phyloP scores from a whole-genome alignment of 192 early-diverging fungal species.

The Linnemannia hyalina region DNA sequence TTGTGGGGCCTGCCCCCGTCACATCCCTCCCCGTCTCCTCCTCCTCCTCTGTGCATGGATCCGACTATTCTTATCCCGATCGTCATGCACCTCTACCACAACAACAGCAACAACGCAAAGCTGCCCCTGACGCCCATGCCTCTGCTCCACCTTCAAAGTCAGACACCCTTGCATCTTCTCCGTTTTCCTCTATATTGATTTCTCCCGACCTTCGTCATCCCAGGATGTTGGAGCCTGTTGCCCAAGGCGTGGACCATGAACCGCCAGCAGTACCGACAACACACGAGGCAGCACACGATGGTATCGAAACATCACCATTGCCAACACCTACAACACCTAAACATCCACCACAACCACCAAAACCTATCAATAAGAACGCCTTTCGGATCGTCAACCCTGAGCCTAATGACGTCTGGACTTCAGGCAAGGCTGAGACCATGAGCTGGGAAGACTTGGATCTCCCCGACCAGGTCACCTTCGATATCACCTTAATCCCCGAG shows the following conservation, averaged over 20 bases:
- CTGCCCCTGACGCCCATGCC: not conserved
- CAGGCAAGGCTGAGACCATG: constrained; percentile 7
- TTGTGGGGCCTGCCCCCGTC: not conserved
- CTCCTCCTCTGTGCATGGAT: not conserved
- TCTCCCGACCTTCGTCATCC: not conserved
- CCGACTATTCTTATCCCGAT: not conserved
- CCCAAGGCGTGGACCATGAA: not conserved
- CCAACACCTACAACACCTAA: not conserved
- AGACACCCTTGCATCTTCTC: not conserved
- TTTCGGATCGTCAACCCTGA: constrained; percentile 30
- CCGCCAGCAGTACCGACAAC: not conserved
- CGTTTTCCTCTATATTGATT: not conserved
- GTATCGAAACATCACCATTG: not conserved
- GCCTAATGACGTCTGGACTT: constrained; percentile 39
- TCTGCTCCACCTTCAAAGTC: not conserved
- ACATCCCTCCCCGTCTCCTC: not conserved
- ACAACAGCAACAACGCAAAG: not conserved
- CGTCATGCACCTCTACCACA: not conserved
- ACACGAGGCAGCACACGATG: not conserved
- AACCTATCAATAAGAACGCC: not conserved
- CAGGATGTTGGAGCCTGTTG: not conserved
- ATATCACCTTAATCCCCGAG: constrained; percentile 25
- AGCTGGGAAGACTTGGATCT: constrained; percentile 24
- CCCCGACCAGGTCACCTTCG: constrained; percentile 26
- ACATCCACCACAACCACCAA: not conserved